Evolutionary conservation across 2,329 filamentous ascomycete genomes (phyloP).

Genomic region (Ophiostoma triangulosporum): DNA sequence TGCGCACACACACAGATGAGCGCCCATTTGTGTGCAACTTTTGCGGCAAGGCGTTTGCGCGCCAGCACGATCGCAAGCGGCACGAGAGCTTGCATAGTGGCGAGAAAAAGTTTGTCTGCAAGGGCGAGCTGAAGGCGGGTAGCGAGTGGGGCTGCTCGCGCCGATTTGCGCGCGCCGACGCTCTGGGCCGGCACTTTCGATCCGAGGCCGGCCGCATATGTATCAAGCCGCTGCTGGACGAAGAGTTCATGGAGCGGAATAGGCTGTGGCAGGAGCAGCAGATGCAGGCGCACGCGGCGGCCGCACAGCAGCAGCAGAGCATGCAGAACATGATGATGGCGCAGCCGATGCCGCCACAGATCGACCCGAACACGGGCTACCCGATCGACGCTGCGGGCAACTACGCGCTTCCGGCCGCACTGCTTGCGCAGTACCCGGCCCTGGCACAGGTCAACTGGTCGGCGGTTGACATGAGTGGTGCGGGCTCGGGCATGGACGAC

Average conservation of each 20-base stretch:
- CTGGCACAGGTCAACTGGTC: conserved; percentile 85
- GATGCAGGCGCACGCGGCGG: conserved; percentile 37
- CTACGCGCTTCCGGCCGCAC: conserved; percentile 68
- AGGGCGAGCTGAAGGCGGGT: conserved; percentile 71
- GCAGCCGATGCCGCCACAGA: conserved; percentile 15
- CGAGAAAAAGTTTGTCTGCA: conserved; percentile 98
- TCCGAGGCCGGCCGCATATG: conserved; percentile 92
- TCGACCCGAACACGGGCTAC: conserved; percentile 47
- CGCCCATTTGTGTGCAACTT: conserved; percentile 94
- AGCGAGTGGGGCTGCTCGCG: conserved; percentile 87
- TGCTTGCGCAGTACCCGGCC: conserved; percentile 85
- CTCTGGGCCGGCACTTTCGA: conserved; percentile 84
- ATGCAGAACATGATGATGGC: conserved; percentile 47
- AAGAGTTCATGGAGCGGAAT: conserved; percentile 76
- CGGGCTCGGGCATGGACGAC: conserved; percentile 59
- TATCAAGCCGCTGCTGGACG: conserved; percentile 92
- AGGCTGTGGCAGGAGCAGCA: conserved; percentile 61
- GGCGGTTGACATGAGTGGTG: conserved; percentile 47
- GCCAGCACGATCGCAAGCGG: conserved; percentile 92
- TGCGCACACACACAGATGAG: conserved; percentile 94
- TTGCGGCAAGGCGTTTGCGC: conserved; percentile 91
- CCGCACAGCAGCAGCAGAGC: conserved; percentile 12
- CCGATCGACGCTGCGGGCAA: conserved; percentile 41
- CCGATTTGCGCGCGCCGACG: conserved; percentile 88
- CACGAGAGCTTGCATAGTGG: conserved; percentile 93